Percentiles rank a stretch among this genome's conserved stretches.
phyloP scores from a whole-genome alignment of 2,329 filamentous ascomycete species.

The Diaporthe citrichinensis region DNA sequence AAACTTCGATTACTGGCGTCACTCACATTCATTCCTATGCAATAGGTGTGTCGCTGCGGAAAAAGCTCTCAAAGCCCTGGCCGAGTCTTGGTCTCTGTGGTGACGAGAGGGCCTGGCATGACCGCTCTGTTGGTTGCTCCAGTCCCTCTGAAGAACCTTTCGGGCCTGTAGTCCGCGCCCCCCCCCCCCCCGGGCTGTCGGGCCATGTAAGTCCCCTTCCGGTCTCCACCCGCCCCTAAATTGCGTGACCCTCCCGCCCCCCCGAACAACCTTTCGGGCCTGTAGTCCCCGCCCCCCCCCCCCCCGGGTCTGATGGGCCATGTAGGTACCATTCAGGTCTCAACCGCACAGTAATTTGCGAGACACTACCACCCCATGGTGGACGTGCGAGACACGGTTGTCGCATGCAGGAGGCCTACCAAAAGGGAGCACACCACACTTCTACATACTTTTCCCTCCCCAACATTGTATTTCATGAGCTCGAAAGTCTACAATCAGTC shows the following conservation, averaged over 20 bases:
- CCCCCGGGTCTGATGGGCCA: background rate
- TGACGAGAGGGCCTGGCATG: background rate
- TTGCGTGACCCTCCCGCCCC: background rate
- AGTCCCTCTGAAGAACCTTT: background rate
- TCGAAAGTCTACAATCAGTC: background rate
- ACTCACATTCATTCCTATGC: background rate
- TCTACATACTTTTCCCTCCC: background rate
- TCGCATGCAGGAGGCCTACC: constrained; percentile 30
- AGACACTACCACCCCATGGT: background rate
- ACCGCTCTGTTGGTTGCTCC: background rate
- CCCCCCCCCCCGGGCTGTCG: background rate
- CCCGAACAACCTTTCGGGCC: background rate
- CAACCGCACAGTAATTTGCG: background rate
- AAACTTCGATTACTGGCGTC: background rate
- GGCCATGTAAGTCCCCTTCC: background rate
- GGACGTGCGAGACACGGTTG: background rate
- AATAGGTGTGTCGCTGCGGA: background rate
- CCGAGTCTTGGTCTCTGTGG: background rate
- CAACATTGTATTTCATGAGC: background rate
- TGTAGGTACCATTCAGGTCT: background rate
- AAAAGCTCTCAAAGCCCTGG: background rate
- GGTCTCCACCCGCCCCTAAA: too few species aligned
- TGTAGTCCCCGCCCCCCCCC: background rate
- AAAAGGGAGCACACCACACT: background rate
- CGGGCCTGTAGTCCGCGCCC: background rate